Conservation (phyloP, 768 basidiomycete species). For the Harrya chromipes region DNA sequence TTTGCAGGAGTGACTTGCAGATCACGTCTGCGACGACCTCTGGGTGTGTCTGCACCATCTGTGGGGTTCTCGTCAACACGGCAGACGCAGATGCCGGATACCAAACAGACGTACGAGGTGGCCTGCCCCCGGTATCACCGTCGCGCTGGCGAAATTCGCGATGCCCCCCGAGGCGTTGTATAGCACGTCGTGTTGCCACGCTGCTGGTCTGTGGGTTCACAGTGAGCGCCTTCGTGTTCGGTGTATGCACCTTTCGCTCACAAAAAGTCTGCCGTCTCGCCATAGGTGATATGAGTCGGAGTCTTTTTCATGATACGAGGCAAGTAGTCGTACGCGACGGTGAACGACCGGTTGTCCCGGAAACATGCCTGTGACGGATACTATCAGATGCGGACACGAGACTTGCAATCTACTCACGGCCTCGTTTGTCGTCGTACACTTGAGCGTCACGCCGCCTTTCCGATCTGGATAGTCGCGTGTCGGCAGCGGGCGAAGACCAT, state of each 20-base stretch:
- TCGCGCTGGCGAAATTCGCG: constrained; percentile 1
- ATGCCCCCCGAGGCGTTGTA: not conserved
- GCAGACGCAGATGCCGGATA: not conserved
- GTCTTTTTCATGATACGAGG: not conserved
- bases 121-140: constrained; percentile 1
- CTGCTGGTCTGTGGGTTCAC: not conserved
- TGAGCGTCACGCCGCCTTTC: constrained; percentile 1
- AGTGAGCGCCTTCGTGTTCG: too few species aligned
- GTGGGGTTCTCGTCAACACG: not conserved
- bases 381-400: not conserved
- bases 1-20: not conserved
- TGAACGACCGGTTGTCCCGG: not conserved
- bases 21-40: constrained; percentile 1
- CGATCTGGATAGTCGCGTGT: constrained; percentile 2
- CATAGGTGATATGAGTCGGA: constrained; percentile 5
- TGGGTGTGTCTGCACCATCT: constrained; percentile 1
- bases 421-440: not conserved
- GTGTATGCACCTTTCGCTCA: not conserved
- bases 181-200: not conserved
- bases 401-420: not conserved
- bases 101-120: constrained; percentile 1
- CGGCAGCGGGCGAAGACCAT: constrained; percentile 5
- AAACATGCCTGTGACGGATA: not conserved
- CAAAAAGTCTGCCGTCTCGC: not conserved
- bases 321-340: not conserved